Conservation (phyloP, 306 rosid species). For the Canavalia gladiata region DNA sequence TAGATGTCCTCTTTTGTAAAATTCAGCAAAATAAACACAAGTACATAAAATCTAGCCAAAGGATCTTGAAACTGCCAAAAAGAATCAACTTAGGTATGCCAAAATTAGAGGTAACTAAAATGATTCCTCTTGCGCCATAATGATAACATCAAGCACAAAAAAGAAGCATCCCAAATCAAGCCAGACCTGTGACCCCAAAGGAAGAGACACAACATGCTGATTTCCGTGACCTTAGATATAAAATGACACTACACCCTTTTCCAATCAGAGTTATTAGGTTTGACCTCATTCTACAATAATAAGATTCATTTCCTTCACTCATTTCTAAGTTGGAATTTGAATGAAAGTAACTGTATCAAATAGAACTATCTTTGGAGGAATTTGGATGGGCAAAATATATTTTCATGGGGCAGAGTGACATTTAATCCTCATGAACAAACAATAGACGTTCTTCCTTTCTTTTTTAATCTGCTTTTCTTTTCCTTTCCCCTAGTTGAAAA, state of each 20-base stretch:
- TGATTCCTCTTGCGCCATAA: not conserved
- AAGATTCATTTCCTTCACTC: slow-evolving; percentile 22
- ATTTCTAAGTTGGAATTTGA: not conserved
- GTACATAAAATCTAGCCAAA: slow-evolving; percentile 19
- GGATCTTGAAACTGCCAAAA: slow-evolving; percentile 14
- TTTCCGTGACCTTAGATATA: not conserved
- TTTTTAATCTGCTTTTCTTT: not conserved
- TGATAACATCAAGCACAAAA: too few species aligned
- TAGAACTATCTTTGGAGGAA: not conserved
- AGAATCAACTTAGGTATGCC: not conserved
- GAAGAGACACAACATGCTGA: too few species aligned
- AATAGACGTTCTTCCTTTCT: not conserved
- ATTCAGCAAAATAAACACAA: not conserved
- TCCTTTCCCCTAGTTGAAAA: not conserved
- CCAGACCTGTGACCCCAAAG: too few species aligned
- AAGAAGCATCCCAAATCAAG: too few species aligned
- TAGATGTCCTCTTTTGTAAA: slow-evolving; percentile 2
- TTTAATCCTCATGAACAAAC: not conserved
- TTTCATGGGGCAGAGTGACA: not conserved
- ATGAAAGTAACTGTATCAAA: too few species aligned
- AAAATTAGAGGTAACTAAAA: not conserved
- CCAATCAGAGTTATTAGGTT: not conserved
- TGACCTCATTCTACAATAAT: not conserved
- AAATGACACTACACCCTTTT: not conserved
- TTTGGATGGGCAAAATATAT: not conserved